Evolutionary conservation across 768 basidiomycete genomes (phyloP).

Genomic region (Tricholoma sp.): DNA sequence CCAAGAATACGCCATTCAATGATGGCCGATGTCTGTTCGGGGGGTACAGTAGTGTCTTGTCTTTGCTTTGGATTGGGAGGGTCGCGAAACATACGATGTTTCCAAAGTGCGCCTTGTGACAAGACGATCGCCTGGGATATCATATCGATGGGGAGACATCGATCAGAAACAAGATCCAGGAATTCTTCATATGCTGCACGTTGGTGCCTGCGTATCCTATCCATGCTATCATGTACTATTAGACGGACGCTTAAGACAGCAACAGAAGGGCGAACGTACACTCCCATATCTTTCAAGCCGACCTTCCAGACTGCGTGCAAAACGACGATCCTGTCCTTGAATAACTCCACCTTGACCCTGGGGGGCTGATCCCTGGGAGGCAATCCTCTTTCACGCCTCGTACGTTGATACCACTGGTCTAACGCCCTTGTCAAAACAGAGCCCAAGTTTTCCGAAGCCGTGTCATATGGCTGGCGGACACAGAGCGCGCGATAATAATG

Average conservation of each 20-base stretch:
- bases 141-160: conserved; percentile 67
- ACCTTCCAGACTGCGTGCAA: conserved; percentile 73
- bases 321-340: conserved; percentile 72
- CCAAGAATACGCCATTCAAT: conserved; percentile 63
- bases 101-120: conserved; percentile 80
- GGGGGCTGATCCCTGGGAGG: conserved; percentile 33
- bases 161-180: conserved; percentile 53
- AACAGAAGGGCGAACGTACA: conserved; percentile 36
- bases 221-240: not conserved
- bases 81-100: conserved; percentile 69
- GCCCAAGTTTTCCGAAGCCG: conserved; percentile 80
- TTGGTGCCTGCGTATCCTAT: conserved; percentile 27
- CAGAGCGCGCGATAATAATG: conserved; percentile 93
- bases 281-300: conserved; percentile 46
- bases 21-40: conserved; percentile 28
- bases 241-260: not conserved
- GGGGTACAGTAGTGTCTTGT: conserved; percentile 20
- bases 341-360: conserved; percentile 50
- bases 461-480: conserved; percentile 79
- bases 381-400: conserved; percentile 28
- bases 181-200: conserved; percentile 53
- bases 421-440: conserved; percentile 63
- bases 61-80: conserved; percentile 24
- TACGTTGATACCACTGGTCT: conserved; percentile 48
- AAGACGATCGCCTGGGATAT: conserved; percentile 72